phyloP scores from a whole-genome alignment of 2,329 filamentous ascomycete species.

The Periconia sp. region DNA sequence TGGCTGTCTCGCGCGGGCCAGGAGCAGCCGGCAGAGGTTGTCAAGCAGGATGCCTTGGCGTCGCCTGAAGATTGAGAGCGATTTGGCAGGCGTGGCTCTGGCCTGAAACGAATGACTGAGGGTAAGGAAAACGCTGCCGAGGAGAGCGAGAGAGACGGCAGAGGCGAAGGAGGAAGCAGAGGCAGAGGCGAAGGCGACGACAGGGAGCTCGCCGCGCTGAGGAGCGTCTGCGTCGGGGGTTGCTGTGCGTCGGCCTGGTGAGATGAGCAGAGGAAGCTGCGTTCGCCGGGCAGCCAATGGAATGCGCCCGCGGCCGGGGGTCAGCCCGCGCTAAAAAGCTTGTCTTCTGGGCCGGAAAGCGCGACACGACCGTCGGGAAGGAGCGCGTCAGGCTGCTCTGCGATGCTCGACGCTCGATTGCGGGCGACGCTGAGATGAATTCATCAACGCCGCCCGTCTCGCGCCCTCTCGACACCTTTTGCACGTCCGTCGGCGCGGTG shows the following conservation, averaged over 20 bases:
- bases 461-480: too few species aligned
- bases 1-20: too few species aligned
- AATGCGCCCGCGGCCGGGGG: conserved; percentile 6
- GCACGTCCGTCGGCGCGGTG: too few species aligned
- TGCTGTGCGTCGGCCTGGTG: conserved; percentile 1
- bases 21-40: conserved; percentile 22
- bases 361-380: conserved; percentile 5
- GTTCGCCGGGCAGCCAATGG: conserved; percentile 19
- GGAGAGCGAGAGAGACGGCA: conserved; percentile 16
- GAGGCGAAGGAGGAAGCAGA: conserved; percentile 3
- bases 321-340: conserved; percentile 11
- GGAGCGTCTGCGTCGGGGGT: background rate
- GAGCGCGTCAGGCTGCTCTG: background rate
- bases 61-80: conserved; percentile 8
- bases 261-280: conserved; percentile 5
- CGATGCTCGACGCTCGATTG: background rate
- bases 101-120: conserved; percentile 48
- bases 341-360: conserved; percentile 1
- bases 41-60: conserved; percentile 13
- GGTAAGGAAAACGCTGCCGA: conserved; percentile 33
- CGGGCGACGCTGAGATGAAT: background rate
- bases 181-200: background rate
- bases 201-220: background rate
- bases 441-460: background rate
- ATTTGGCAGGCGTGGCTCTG: conserved; percentile 25